Percentiles rank a stretch among this genome's conserved stretches.
Conservation (phyloP, 805 yeast genomes). For the Maudiozyma bulderi region DNA sequence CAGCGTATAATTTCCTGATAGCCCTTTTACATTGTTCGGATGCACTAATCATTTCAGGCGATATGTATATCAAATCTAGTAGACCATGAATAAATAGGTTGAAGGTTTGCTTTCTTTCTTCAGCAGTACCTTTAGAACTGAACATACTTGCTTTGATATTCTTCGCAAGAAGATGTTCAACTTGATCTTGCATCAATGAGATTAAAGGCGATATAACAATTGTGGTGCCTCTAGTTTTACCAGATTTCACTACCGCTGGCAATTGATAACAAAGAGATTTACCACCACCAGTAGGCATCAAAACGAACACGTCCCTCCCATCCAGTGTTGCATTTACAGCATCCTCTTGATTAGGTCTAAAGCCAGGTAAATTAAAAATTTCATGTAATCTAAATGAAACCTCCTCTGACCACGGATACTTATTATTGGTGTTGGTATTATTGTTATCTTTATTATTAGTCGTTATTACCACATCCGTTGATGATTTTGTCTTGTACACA, state of each 20-base stretch:
- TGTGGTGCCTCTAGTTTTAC: conserved; percentile 75
- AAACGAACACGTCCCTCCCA: conserved; percentile 83
- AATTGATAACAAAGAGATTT: conserved; percentile 92
- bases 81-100: conserved; percentile 55
- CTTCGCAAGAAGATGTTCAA: conserved; percentile 60
- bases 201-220: conserved; percentile 91
- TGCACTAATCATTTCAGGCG: conserved; percentile 90
- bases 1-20: conserved; percentile 47
- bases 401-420: conserved; percentile 57
- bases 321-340: conserved; percentile 70
- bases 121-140: conserved; percentile 61
- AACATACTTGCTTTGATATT: conserved; percentile 82
- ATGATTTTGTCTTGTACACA: neutral
- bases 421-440: neutral
- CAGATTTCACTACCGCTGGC: conserved; percentile 77
- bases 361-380: conserved; percentile 55
- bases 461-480: neutral
- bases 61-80: conserved; percentile 71
- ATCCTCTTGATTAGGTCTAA: conserved; percentile 77
- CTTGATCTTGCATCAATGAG: conserved; percentile 97
- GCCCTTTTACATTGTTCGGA: conserved; percentile 61
- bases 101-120: conserved; percentile 56
- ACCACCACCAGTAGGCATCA: conserved; percentile 99
- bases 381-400: conserved; percentile 47
- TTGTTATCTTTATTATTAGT: neutral